A percentile compares a stretch with the other conserved stretches of the same genome.
phyloP scores from a whole-genome alignment of 495 filamentous ascomycete species.

The Penicillium cinerascens region DNA sequence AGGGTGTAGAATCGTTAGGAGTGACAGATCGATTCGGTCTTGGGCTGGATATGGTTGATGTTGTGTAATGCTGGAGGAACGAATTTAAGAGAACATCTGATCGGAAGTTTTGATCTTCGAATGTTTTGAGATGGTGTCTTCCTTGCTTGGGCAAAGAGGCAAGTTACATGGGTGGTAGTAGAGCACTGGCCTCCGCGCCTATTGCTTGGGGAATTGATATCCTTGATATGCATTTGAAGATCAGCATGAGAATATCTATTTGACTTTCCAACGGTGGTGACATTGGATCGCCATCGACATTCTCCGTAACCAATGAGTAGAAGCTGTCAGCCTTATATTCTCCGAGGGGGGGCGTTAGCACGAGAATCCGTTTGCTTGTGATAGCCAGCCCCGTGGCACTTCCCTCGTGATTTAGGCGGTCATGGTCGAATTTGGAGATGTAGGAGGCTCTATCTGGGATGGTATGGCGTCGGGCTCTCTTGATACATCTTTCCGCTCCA shows the following conservation, averaged over 20 bases:
- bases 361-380: background rate
- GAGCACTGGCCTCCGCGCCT: no score
- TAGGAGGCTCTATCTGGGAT: background rate
- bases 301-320: background rate
- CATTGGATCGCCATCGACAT: background rate
- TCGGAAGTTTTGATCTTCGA: background rate
- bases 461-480: background rate
- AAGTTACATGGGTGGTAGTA: background rate
- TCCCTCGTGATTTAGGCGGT: background rate
- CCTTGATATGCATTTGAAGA: background rate
- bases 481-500: background rate
- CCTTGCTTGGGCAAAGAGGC: background rate
- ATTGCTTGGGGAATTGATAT: background rate
- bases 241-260: background rate
- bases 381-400: background rate
- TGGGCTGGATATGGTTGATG: background rate
- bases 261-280: background rate
- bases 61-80: background rate
- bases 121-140: background rate
- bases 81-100: background rate
- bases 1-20: background rate
- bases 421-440: background rate
- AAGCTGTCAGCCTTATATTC: background rate
- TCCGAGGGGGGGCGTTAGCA: background rate
- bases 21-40: background rate